phyloP scores from a whole-genome alignment of 179 eudicot species.

The Beta corolliflora region DNA sequence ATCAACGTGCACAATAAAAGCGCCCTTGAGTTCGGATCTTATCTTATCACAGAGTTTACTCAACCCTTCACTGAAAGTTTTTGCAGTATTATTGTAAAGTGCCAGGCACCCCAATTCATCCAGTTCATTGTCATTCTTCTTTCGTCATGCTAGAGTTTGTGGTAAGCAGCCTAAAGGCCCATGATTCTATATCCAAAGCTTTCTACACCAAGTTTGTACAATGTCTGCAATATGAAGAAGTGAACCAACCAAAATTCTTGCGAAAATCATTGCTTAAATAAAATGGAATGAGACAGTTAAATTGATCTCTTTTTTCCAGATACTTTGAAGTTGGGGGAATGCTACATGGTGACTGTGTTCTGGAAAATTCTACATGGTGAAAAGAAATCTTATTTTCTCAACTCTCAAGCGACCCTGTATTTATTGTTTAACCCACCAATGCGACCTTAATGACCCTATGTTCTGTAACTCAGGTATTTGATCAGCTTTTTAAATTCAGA shows the following conservation, averaged over 20 bases:
- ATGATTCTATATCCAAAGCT: conserved; percentile 80
- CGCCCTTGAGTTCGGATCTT: conserved; percentile 30
- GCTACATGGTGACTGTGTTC: too few relatives aligned
- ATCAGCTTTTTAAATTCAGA: too few relatives aligned
- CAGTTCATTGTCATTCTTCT: conserved; percentile 41
- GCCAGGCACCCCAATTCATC: conserved; percentile 76
- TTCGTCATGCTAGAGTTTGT: conserved; percentile 53
- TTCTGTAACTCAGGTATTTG: too few relatives aligned
- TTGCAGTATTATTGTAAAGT: conserved; percentile 70
- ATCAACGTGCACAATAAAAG: conserved; percentile 40
- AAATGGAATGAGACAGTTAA: neutral
- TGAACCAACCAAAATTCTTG: neutral
- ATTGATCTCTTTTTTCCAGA: neutral
- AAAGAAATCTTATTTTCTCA: too few relatives aligned
- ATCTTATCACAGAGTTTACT: conserved; percentile 32
- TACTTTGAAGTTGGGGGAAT: too few relatives aligned
- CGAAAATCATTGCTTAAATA: neutral
- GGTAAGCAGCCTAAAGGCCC: conserved; percentile 92
- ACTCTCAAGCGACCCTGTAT: too few relatives aligned
- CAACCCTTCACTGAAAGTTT: conserved; percentile 50
- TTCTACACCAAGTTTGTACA: conserved; percentile 74
- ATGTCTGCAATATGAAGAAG: conserved; percentile 38
- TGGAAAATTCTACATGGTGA: too few relatives aligned
- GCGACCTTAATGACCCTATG: too few relatives aligned
- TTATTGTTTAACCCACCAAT: too few relatives aligned